Evolutionary conservation across 2,329 filamentous ascomycete genomes (phyloP), one percentile per base, ranked within the genome.

Genomic region (Apiospora aurea): DNA sequence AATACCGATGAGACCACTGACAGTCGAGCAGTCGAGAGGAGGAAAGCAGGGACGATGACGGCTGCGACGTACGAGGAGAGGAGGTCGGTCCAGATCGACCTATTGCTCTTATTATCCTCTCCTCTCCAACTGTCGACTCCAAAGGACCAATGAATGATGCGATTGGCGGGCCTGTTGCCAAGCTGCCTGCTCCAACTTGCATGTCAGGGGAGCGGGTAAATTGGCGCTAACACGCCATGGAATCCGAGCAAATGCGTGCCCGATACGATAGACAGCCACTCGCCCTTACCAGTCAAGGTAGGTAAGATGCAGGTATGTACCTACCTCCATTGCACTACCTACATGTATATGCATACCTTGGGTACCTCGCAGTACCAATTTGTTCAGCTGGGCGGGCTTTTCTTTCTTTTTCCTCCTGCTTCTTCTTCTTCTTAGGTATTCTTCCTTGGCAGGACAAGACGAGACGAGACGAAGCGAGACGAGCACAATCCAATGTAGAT

Each of bases 31-130:
- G 14, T 16, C 18, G 24, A 29, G 24, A 6, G 7, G 24, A 57
- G 14, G 26, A 57, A 21, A 34, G 7, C 26, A 5, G 18, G 26
- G 34, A 21, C 26, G 26, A 34, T 21, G 29, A 38, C 53, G 29
- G 16, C 18, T 61, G n/a, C 53, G 53, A 38, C 53, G 26, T 61
- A 61, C 53, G 53, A 61, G 53, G 29, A 18, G 29, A 61, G 26
- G 41, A 43, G 41, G 53, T 61, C 53, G 53, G 53, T 61, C 53
- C 53, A 61, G 53, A 38, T 61, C 53, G 53, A 61, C 53, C 53
- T 61, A 18, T 61, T 61, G 5, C 29, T 64, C 21, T 41, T n/a
- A 41, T 64, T 41, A 10, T n/a, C 18, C 29, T 64, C 29, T 38
- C 18, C 57, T 64, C 57, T 64, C 13, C 57, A 41, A 64, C 53